A percentile compares a stretch with the other conserved stretches of the same genome.
phyloP scores from a whole-genome alignment of 176 grass and related monocot genomes.

The Triticum monococcum region DNA sequence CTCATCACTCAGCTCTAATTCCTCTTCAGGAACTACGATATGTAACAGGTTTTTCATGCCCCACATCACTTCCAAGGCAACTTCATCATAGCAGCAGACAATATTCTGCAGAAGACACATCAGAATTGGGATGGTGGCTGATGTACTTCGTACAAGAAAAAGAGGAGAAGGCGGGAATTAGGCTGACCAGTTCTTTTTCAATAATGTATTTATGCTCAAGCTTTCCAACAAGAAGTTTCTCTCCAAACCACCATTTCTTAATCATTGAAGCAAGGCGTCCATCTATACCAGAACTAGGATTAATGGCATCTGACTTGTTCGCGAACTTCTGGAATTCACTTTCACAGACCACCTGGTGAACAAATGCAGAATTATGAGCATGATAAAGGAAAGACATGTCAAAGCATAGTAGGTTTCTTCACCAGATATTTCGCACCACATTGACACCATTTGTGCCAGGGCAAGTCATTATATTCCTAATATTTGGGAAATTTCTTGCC shows the following conservation, averaged over 20 bases:
- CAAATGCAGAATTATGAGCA: not conserved
- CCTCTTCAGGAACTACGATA: not conserved
- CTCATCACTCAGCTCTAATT: not conserved
- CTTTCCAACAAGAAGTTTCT: slow-evolving; percentile 1
- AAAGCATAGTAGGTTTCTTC: not conserved
- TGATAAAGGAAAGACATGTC: not conserved
- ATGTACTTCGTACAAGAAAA: not conserved
- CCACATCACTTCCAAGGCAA: not conserved
- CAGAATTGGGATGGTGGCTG: not conserved
- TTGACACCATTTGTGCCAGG: not conserved
- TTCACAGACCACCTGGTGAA: not conserved
- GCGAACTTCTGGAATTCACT: not conserved
- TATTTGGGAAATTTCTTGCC: not conserved
- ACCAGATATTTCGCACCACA: not conserved
- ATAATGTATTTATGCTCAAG: not conserved
- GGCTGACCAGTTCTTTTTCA: not conserved
- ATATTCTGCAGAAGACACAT: not conserved
- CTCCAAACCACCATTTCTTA: not conserved
- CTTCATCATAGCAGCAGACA: not conserved
- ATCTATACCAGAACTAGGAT: not conserved
- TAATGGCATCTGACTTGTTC: not conserved
- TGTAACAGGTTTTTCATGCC: not conserved
- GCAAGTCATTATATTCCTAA: not conserved
- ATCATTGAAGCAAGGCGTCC: not conserved
- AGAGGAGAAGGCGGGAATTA: not conserved